phyloP scores from a whole-genome alignment of 2,329 filamentous ascomycete species.

The Fusarium keratoplasticum region DNA sequence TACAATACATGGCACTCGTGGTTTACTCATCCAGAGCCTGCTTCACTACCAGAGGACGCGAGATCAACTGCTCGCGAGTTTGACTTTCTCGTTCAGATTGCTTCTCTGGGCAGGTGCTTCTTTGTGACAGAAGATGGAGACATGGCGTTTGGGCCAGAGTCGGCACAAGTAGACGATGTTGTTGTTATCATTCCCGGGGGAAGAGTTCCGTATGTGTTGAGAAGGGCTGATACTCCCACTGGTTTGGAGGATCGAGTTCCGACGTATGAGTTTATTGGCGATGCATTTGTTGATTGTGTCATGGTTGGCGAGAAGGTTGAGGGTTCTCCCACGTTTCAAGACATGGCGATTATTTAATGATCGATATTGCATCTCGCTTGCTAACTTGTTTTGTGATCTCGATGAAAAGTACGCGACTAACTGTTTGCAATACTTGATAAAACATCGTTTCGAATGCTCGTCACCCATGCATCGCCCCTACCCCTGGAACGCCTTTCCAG shows the following conservation, averaged over 20 bases:
- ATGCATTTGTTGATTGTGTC: background rate
- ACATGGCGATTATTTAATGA: background rate
- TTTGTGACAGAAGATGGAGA: background rate
- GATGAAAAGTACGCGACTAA: background rate
- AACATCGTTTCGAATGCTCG: background rate
- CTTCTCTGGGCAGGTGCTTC: background rate
- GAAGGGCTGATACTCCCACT: background rate
- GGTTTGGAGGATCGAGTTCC: background rate
- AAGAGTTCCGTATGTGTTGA: constrained; percentile 4
- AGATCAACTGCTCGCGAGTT: background rate
- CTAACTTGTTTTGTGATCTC: too few species aligned
- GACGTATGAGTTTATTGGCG: background rate
- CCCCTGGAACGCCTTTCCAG: constrained; percentile 52
- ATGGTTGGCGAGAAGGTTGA: background rate
- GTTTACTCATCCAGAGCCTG: background rate
- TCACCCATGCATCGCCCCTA: background rate
- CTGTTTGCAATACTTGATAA: background rate
- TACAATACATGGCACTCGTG: constrained; percentile 7
- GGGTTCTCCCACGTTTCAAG: background rate
- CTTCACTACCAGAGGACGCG: background rate
- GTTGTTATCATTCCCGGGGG: background rate
- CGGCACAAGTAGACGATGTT: background rate
- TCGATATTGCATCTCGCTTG: background rate
- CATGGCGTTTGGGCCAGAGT: constrained; percentile 4
- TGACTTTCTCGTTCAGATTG: constrained; percentile 11